Evolutionary conservation across 73 alveolate genomes (phyloP).

Genomic region (Paramecium biaurelia): DNA sequence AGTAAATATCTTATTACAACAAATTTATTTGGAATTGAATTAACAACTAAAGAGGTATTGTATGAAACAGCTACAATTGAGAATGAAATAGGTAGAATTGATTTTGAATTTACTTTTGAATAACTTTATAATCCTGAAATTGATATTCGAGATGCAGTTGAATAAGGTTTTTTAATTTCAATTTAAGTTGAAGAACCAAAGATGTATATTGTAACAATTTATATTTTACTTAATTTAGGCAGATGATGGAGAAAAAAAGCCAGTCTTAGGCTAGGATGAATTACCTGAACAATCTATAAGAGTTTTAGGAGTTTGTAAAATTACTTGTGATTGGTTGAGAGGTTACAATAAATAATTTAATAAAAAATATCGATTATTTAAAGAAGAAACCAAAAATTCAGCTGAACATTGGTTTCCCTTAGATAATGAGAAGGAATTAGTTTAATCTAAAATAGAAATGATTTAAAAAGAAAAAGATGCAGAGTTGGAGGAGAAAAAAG

Average conservation of each 20-base stretch:
- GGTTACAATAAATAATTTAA: neutral
- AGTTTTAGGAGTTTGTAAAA: neutral
- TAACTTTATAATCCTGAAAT: neutral
- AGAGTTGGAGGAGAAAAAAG: slow-evolving; percentile 10
- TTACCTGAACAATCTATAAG: neutral
- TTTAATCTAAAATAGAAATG: neutral
- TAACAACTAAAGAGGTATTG: neutral
- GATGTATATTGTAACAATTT: neutral
- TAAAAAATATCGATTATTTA: neutral
- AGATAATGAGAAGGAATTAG: neutral
- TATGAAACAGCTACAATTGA: slow-evolving; percentile 22
- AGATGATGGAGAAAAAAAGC: slow-evolving; percentile 42
- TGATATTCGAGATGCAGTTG: slow-evolving; percentile 14
- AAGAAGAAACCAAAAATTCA: neutral
- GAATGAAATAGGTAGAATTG: slow-evolving; percentile 15
- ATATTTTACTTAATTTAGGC: neutral
- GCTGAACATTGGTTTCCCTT: slow-evolving; percentile 29
- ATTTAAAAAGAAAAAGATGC: slow-evolving; percentile 24
- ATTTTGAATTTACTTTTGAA: slow-evolving; percentile 23
- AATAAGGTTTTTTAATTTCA: neutral
- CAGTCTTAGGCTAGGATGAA: slow-evolving; percentile 19
- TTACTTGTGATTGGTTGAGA: slow-evolving; percentile 39
- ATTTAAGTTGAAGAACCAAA: slow-evolving; percentile 20
- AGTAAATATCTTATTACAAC: neutral
- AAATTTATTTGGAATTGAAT: neutral